These are phyloP conservation scores for Castanea mollissima DNA, from an alignment of 306 rosid species.

Conservation along the genomic window DNA sequence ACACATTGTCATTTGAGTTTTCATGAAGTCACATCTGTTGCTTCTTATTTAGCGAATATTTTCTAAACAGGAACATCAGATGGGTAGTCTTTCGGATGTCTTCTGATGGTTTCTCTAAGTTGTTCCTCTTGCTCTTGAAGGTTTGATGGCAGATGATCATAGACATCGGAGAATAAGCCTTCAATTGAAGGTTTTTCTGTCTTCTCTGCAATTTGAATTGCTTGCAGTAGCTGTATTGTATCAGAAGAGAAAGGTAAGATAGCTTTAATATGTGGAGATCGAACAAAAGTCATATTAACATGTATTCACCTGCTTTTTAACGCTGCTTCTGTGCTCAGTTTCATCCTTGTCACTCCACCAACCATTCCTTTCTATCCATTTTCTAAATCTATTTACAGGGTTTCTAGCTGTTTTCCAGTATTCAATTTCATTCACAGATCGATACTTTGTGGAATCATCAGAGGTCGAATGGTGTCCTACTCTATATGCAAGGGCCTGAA, in stretches of 20 bases:
- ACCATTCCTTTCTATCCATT: conserved; percentile 52
- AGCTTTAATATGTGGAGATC: background rate
- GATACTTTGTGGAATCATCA: conserved; percentile 73
- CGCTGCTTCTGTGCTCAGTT: conserved; percentile 42
- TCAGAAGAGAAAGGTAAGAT: conserved; percentile 15
- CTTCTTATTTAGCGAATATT: background rate
- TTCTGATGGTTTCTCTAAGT: conserved; percentile 42
- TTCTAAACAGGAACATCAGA: conserved; percentile 62
- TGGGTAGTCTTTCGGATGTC: conserved; percentile 53
- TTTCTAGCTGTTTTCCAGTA: conserved; percentile 56
- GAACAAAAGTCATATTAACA: background rate
- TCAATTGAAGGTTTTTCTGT: conserved; percentile 55
- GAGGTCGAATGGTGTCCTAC: conserved; percentile 87
- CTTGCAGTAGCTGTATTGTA: conserved; percentile 47
- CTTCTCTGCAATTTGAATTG: conserved; percentile 65
- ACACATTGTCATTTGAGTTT: background rate
- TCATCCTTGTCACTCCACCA: conserved; percentile 61
- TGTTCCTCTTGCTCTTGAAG: conserved; percentile 55
- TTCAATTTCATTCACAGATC: conserved; percentile 54
- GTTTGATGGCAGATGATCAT: conserved; percentile 53
- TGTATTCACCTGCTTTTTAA: conserved; percentile 51
- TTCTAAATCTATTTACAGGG: conserved; percentile 63
- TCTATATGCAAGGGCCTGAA: conserved; percentile 68
- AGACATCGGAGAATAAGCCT: conserved; percentile 59
- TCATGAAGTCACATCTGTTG: background rate